phyloP scores from a whole-genome alignment of 441 rosid genomes.

The Gossypium davidsonii region DNA sequence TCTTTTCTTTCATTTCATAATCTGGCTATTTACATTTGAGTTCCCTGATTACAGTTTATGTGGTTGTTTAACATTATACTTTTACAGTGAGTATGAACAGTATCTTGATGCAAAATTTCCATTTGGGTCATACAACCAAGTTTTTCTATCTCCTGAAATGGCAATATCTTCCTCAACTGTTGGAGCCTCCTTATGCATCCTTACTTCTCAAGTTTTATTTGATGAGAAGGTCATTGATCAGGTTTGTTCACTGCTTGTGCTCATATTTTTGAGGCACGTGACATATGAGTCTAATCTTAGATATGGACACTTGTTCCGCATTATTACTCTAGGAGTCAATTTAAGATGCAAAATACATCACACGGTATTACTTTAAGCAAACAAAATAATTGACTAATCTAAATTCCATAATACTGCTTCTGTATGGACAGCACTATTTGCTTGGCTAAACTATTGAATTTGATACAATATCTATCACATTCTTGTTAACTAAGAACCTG shows the following conservation, averaged over 20 bases:
- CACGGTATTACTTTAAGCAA: neutral
- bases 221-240: slow-evolving; percentile 92
- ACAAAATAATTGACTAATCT: neutral
- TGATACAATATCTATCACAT: neutral
- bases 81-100: slow-evolving; percentile 78
- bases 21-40: slow-evolving; percentile 4
- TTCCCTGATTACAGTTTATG: slow-evolving; percentile 2
- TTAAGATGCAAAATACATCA: neutral
- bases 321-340: neutral
- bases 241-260: slow-evolving; percentile 34
- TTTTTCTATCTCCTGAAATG: slow-evolving; percentile 85
- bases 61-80: slow-evolving; percentile 23
- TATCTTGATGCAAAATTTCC: slow-evolving; percentile 88
- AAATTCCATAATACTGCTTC: neutral
- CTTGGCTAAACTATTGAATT: neutral
- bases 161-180: slow-evolving; percentile 57
- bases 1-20: slow-evolving; percentile 15
- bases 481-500: neutral
- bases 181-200: slow-evolving; percentile 81
- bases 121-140: slow-evolving; percentile 86
- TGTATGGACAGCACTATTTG: neutral
- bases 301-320: neutral
- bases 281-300: neutral
- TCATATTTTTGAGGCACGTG: neutral
- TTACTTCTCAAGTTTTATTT: slow-evolving; percentile 77